Percentiles rank a stretch among this genome's conserved stretches.
Conservation (phyloP, 148 eudicot genomes). For the Linanthus parryae region DNA sequence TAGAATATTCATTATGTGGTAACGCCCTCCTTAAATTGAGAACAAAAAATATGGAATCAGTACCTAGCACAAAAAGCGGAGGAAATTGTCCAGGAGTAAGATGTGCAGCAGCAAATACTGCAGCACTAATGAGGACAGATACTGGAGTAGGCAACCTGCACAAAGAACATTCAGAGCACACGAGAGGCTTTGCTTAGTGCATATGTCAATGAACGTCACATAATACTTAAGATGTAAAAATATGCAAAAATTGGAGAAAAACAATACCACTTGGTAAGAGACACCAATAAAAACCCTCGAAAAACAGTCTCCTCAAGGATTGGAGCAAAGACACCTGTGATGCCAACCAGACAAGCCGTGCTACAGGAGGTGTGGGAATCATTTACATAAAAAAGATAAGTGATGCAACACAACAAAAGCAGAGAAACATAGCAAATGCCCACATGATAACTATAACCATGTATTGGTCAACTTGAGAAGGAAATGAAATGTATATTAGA, state of each 20-base stretch:
- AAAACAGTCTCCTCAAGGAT: constrained; percentile 94
- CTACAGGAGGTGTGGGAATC: constrained; percentile 29
- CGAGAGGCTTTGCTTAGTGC: constrained; percentile 3
- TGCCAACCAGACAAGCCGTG: constrained; percentile 76
- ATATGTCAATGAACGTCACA: neutral
- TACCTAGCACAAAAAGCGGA: constrained; percentile 91
- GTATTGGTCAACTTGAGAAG: too few relatives aligned
- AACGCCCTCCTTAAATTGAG: neutral
- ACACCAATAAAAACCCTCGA: constrained; percentile 88
- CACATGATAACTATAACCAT: neutral
- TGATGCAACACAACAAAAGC: neutral
- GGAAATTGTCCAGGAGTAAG: constrained; percentile 93
- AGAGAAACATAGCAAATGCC: neutral
- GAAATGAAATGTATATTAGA: too few relatives aligned
- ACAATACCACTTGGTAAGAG: constrained; percentile 82
- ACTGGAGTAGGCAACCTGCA: constrained; percentile 93
- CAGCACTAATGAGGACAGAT: constrained; percentile 71
- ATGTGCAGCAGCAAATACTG: constrained; percentile 94
- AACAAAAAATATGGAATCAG: constrained; percentile 1
- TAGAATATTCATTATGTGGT: too few relatives aligned
- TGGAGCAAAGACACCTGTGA: constrained; percentile 90
- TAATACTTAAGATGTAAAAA: neutral
- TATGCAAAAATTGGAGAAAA: constrained; percentile 1
- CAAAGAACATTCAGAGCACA: neutral
- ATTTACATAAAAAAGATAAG: neutral